These are phyloP conservation scores for Krasilnikovozyma curviuscula DNA, from an alignment of 768 basidiomycete genomes.

Conservation along the genomic window DNA sequence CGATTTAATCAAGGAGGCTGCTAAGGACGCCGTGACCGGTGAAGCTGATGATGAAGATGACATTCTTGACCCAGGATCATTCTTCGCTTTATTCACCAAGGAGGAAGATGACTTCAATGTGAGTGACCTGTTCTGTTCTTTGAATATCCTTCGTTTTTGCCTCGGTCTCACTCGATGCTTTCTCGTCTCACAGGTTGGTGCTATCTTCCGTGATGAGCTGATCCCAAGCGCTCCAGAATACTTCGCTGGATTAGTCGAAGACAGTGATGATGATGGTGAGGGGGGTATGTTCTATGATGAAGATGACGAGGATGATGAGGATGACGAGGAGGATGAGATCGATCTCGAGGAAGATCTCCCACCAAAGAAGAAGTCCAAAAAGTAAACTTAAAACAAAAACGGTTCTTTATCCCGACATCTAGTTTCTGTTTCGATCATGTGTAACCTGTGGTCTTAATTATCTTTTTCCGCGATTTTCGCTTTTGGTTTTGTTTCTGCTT, in stretches of 20 bases:
- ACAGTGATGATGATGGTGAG: conserved; percentile 6
- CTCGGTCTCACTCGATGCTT: background rate
- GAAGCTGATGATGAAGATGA: conserved; percentile 5
- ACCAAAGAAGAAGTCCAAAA: conserved; percentile 10
- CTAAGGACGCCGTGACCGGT: background rate
- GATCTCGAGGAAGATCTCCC: conserved; percentile 7
- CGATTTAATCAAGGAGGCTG: conserved; percentile 3
- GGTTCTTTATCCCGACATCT: too few relatives aligned
- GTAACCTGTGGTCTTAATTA: too few relatives aligned
- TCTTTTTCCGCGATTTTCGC: too few relatives aligned
- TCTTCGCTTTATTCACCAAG: conserved; percentile 9
- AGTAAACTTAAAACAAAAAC: too few relatives aligned
- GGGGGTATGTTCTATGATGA: too few relatives aligned
- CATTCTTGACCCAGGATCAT: conserved; percentile 8
- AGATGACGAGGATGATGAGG: conserved; percentile 2
- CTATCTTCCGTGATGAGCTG: background rate
- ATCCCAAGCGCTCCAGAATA: conserved; percentile 1
- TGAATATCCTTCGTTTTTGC: background rate
- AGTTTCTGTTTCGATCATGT: too few relatives aligned
- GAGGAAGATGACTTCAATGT: conserved; percentile 2
- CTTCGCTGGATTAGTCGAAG: conserved; percentile 9
- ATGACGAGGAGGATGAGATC: conserved; percentile 1
- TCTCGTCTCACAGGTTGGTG: background rate
- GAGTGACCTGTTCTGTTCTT: conserved; percentile 3
- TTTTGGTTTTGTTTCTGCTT: too few relatives aligned